These are phyloP conservation scores for Pestalotiopsis sp. DNA, from an alignment of 2,329 filamentous ascomycete genomes.

Conservation along the genomic window DNA sequence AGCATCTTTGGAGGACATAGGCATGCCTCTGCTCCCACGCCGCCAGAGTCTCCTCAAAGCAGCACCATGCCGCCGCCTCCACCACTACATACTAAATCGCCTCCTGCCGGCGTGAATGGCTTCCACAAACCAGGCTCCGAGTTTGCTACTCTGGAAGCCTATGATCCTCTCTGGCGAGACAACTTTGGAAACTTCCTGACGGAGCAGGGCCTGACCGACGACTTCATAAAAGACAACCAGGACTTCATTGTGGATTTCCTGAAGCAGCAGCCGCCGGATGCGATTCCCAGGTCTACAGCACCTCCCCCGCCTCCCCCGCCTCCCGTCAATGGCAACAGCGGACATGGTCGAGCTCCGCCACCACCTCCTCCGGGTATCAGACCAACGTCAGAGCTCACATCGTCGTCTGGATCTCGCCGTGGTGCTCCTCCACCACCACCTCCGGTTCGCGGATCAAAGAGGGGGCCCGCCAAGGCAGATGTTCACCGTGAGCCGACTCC, in stretches of 20 bases:
- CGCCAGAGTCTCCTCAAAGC: constrained; percentile 56
- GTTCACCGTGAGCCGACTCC: constrained; percentile 51
- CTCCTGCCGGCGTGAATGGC: constrained; percentile 48
- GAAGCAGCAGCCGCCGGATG: constrained; percentile 51
- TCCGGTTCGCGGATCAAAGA: constrained; percentile 56
- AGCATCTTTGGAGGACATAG: constrained; percentile 62
- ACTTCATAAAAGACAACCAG: constrained; percentile 67
- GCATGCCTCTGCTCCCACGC: constrained; percentile 58
- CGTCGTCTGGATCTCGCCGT: constrained; percentile 39
- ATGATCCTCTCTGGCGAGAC: constrained; percentile 65
- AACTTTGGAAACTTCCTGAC: constrained; percentile 65
- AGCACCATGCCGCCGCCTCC: constrained; percentile 28
- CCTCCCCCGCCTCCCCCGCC: constrained; percentile 44
- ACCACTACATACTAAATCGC: constrained; percentile 34
- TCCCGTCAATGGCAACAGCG: constrained; percentile 33
- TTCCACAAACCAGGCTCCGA: constrained; percentile 46
- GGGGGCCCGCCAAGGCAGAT: constrained; percentile 43
- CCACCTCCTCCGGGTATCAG: constrained; percentile 17
- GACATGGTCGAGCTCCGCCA: constrained; percentile 25
- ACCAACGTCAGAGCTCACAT: constrained; percentile 29
- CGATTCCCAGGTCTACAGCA: constrained; percentile 33
- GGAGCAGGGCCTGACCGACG: constrained; percentile 63
- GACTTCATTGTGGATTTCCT: constrained; percentile 68
- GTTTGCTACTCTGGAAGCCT: constrained; percentile 62
- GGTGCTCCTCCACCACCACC: constrained; percentile 55